Percentiles rank a stretch among this genome's conserved stretches.
Evolutionary conservation across 345 rosid species (phyloP).

Genomic region (Brassica cretica): DNA sequence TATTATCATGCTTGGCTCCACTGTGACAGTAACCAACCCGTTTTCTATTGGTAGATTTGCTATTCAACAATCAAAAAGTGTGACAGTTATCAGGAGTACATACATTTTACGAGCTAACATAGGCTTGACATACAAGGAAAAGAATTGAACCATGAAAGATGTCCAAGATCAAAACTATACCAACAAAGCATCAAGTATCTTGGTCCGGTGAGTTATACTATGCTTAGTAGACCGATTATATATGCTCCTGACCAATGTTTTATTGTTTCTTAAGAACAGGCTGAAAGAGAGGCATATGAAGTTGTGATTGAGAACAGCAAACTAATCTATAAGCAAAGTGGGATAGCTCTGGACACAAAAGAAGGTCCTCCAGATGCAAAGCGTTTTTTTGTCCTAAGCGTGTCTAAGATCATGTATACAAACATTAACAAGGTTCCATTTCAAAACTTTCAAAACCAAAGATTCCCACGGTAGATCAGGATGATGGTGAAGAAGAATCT

Average conservation of each 20-base stretch:
- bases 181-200: slow-evolving; percentile 95
- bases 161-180: slow-evolving; percentile 70
- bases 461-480: background rate
- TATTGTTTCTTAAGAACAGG: slow-evolving; percentile 41
- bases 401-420: slow-evolving; percentile 61
- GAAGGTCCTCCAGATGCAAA: slow-evolving; percentile 61
- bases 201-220: slow-evolving; percentile 67
- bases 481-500: slow-evolving; percentile 31
- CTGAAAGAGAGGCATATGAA: slow-evolving; percentile 66
- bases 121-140: slow-evolving; percentile 83
- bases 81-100: slow-evolving; percentile 1
- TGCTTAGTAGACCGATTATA: background rate
- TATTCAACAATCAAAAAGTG: slow-evolving; percentile 5
- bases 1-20: slow-evolving; percentile 84
- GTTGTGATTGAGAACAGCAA: slow-evolving; percentile 56
- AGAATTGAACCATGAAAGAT: slow-evolving; percentile 67
- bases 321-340: slow-evolving; percentile 58
- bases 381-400: slow-evolving; percentile 89
- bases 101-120: slow-evolving; percentile 14
- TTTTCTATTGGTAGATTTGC: slow-evolving; percentile 72
- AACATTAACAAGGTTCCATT: slow-evolving; percentile 33
- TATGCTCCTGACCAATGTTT: background rate
- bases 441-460: slow-evolving; percentile 20
- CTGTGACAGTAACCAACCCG: slow-evolving; percentile 78
- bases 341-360: slow-evolving; percentile 56